Percentiles rank a stretch among this genome's conserved stretches.
Conservation (phyloP, 257 asterid species). For the Solanum okadae region DNA sequence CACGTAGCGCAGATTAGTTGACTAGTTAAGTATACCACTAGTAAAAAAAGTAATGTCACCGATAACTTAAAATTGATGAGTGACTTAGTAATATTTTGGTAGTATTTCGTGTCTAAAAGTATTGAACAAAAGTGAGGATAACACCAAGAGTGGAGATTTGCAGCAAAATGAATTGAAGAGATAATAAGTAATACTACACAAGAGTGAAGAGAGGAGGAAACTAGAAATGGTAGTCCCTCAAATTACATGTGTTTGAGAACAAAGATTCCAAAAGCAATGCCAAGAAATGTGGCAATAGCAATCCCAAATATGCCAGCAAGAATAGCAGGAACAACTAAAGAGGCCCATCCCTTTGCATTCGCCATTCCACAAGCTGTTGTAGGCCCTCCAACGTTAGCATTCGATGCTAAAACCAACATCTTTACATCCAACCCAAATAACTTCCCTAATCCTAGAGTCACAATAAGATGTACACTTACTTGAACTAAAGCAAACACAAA, state of each 20-base stretch:
- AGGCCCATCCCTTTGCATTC: slow-evolving; percentile 70
- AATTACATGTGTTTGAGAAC: slow-evolving; percentile 44
- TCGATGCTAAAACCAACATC: slow-evolving; percentile 57
- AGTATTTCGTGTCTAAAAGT: no score
- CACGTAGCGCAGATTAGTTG: no score
- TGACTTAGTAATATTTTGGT: no score
- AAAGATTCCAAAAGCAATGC: slow-evolving; percentile 54
- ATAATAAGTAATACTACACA: no score
- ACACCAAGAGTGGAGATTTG: no score
- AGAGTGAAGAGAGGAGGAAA: not conserved
- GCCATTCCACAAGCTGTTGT: slow-evolving; percentile 90
- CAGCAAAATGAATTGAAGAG: no score
- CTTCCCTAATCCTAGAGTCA: slow-evolving; percentile 54
- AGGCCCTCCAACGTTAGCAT: slow-evolving; percentile 89
- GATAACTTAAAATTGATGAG: no score
- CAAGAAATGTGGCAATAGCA: slow-evolving; percentile 68
- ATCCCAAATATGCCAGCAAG: slow-evolving; percentile 74
- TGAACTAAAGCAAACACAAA: slow-evolving; percentile 65
- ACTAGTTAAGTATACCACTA: no score
- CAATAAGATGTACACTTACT: slow-evolving; percentile 56
- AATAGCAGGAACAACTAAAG: slow-evolving; percentile 66
- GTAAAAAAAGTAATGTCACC: no score
- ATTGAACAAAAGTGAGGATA: no score
- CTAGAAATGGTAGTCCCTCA: not conserved
- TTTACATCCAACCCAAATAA: slow-evolving; percentile 39